These are phyloP conservation scores for Phellinidium pouzarii DNA, from an alignment of 1,284 basidiomycete species.

Conservation along the genomic window DNA sequence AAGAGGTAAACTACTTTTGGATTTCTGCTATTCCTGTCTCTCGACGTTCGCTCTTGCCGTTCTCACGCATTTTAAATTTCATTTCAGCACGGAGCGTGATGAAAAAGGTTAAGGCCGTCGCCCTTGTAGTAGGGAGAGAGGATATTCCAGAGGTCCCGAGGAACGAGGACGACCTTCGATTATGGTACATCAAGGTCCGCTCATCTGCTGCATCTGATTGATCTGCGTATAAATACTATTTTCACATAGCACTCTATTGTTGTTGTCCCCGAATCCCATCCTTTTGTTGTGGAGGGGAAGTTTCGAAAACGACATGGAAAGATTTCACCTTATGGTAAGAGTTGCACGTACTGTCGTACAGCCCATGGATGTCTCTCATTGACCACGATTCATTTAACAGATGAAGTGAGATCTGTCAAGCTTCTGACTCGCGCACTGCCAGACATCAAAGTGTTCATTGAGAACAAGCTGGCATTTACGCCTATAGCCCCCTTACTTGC, in stretches of 20 bases:
- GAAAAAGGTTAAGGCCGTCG: constrained; percentile 57
- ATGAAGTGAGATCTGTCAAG: constrained; percentile 54
- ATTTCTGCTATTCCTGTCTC: neutral
- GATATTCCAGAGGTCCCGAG: constrained; percentile 49
- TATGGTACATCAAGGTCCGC: constrained; percentile 60
- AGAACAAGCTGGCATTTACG: constrained; percentile 1
- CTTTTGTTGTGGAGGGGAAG: constrained; percentile 42
- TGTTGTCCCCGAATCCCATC: constrained; percentile 52
- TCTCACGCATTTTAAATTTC: neutral
- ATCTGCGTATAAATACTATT: constrained; percentile 15
- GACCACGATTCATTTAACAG: constrained; percentile 28
- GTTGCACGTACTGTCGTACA: too few relatives aligned
- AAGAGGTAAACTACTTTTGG: constrained; percentile 45
- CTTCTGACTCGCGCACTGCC: constrained; percentile 56
- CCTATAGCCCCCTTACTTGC: neutral
- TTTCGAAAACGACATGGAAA: constrained; percentile 53
- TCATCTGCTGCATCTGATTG: neutral
- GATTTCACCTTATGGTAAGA: constrained; percentile 49
- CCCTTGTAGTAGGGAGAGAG: constrained; percentile 72
- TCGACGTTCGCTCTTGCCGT: constrained; percentile 1
- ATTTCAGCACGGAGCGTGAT: constrained; percentile 44
- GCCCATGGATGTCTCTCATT: neutral
- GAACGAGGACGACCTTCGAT: constrained; percentile 41
- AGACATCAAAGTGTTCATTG: constrained; percentile 49
- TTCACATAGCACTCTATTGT: constrained; percentile 55